Evolutionary conservation across 805 yeast species (phyloP).

Genomic region (Pichia pseudocactophila): DNA sequence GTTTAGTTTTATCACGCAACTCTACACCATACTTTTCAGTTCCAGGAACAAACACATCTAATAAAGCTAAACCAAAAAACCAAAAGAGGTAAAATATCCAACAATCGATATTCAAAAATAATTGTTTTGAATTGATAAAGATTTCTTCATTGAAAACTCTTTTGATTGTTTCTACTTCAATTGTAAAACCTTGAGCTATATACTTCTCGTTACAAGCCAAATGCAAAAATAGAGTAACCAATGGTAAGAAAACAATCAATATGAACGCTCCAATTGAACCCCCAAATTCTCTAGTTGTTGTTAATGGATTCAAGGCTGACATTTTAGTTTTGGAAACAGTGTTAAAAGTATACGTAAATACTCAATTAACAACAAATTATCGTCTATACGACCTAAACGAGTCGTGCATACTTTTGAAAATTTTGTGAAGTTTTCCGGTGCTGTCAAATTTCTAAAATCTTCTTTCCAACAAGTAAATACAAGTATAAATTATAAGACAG

Average conservation of each 20-base stretch:
- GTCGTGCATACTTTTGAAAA: no score
- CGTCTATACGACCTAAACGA: neutral
- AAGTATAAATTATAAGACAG: neutral
- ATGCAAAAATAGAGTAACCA: constrained; percentile 48
- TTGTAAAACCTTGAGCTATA: constrained; percentile 37
- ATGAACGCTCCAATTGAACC: constrained; percentile 69
- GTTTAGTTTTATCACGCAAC: constrained; percentile 66
- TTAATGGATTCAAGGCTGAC: constrained; percentile 51
- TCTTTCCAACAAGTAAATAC: no score
- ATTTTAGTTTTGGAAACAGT: no score
- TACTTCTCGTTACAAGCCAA: constrained; percentile 54
- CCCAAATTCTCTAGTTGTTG: constrained; percentile 63
- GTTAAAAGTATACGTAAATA: no score
- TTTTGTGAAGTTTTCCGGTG: no score
- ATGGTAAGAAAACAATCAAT: constrained; percentile 61
- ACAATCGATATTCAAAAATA: constrained; percentile 36
- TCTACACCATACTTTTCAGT: constrained; percentile 58
- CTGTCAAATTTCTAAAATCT: no score
- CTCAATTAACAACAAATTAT: no score
- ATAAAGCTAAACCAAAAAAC: constrained; percentile 55
- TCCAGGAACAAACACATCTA: constrained; percentile 71
- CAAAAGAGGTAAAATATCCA: constrained; percentile 65
- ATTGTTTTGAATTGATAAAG: constrained; percentile 16
- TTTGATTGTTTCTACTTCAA: constrained; percentile 33
- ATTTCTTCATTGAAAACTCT: constrained; percentile 13